phyloP scores from a whole-genome alignment of 164 flowering plant genomes.

The Litsea cubeba region DNA sequence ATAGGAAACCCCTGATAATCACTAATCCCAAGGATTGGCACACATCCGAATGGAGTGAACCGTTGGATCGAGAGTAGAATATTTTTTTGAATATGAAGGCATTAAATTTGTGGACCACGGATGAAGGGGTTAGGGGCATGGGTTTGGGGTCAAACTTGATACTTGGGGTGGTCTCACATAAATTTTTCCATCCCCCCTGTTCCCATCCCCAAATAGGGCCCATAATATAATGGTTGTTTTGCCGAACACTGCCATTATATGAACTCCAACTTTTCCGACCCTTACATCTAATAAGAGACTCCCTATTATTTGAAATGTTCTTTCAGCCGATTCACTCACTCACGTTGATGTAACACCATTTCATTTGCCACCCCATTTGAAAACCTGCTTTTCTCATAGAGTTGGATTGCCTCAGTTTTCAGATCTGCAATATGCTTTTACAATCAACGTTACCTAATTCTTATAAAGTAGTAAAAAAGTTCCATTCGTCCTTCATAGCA shows the following conservation, averaged over 20 bases:
- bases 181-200: too few relatives aligned
- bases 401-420: neutral
- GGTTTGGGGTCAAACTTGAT: too few relatives aligned
- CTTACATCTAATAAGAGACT: neutral
- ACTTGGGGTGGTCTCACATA: too few relatives aligned
- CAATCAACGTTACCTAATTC: neutral
- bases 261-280: constrained; percentile 6
- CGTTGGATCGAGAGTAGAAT: too few relatives aligned
- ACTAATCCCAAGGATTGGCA: too few relatives aligned
- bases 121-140: too few relatives aligned
- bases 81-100: too few relatives aligned
- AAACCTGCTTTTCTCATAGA: constrained; percentile 5
- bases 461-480: neutral
- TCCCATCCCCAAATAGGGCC: too few relatives aligned
- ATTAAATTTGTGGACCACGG: too few relatives aligned
- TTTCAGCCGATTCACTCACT: neutral
- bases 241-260: constrained; percentile 18
- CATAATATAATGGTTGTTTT: constrained; percentile 11
- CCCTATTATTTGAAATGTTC: neutral
- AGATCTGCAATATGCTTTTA: neutral
- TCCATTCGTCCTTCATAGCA: too few relatives aligned
- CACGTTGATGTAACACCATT: neutral
- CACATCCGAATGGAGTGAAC: too few relatives aligned
- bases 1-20: too few relatives aligned
- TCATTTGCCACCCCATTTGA: constrained; percentile 4